A percentile compares a stretch with the other conserved stretches of the same genome.
Conservation (phyloP, 306 rosid species). For the Pterocarpus macrocarpus region DNA sequence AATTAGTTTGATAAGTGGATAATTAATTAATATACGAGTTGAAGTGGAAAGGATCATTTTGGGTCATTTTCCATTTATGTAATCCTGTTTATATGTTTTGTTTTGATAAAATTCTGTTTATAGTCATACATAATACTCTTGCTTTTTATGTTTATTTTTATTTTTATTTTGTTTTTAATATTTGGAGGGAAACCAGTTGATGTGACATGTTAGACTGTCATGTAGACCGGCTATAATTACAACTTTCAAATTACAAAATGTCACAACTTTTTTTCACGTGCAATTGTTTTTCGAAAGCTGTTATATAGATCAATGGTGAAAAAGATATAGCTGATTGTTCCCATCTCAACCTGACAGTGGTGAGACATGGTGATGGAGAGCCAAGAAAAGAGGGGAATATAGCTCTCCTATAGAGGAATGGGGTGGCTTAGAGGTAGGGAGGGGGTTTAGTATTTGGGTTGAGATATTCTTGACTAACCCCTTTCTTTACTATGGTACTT, state of each 20-base stretch:
- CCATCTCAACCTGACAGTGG: no score
- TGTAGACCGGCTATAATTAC: constrained; percentile 1
- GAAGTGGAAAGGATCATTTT: not conserved
- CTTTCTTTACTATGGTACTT: no score
- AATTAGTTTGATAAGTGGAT: not conserved
- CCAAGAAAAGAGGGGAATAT: no score
- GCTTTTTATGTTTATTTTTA: no score
- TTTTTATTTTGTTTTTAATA: not conserved
- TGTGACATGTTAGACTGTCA: not conserved
- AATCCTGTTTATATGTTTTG: not conserved
- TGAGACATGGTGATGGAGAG: no score
- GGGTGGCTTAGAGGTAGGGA: no score
- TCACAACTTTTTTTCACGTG: not conserved
- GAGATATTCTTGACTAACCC: no score
- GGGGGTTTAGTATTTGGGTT: no score
- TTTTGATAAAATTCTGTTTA: not conserved
- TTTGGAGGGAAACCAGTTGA: not conserved
- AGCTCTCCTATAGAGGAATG: no score
- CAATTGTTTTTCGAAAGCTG: not conserved
- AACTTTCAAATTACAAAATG: constrained; percentile 14
- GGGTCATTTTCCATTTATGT: not conserved
- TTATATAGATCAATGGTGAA: not conserved
- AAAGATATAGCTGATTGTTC: no score
- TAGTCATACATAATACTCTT: no score
- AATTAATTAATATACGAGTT: not conserved